Evolutionary conservation across 2,329 filamentous ascomycete species (phyloP).

Genomic region (Venturia effusa): DNA sequence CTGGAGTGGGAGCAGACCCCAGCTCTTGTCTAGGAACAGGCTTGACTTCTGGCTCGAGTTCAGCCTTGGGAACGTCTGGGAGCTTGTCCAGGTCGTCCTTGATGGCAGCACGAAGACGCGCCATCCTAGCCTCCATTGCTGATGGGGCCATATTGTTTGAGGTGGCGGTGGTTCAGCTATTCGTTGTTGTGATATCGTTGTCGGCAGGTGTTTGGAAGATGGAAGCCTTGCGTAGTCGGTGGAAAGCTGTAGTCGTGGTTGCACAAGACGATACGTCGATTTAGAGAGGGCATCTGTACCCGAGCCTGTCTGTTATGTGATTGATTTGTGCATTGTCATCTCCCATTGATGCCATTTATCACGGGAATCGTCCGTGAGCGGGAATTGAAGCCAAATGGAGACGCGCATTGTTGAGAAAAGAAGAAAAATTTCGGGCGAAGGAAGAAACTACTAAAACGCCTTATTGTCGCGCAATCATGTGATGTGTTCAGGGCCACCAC

Average conservation of each 20-base stretch:
- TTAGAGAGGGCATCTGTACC: neutral
- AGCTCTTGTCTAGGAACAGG: neutral
- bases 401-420: neutral
- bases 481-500: neutral
- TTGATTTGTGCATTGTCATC: neutral
- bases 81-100: conserved; percentile 5
- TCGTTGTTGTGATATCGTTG: neutral
- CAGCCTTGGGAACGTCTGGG: conserved; percentile 1
- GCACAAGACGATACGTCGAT: neutral
- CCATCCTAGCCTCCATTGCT: conserved; percentile 1
- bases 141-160: neutral
- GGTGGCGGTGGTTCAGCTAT: neutral
- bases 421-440: neutral
- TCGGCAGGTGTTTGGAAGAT: neutral
- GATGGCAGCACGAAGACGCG: neutral
- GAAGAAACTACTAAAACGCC: neutral
- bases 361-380: neutral
- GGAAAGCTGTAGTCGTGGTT: neutral
- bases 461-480: neutral
- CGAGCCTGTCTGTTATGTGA: neutral
- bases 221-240: neutral
- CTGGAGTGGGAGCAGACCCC: neutral
- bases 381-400: neutral
- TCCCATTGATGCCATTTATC: neutral
- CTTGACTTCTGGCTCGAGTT: neutral